Base-by-base conservation (phyloP, 2,329 filamentous ascomycete species). In the Claviceps sp. region DNA sequence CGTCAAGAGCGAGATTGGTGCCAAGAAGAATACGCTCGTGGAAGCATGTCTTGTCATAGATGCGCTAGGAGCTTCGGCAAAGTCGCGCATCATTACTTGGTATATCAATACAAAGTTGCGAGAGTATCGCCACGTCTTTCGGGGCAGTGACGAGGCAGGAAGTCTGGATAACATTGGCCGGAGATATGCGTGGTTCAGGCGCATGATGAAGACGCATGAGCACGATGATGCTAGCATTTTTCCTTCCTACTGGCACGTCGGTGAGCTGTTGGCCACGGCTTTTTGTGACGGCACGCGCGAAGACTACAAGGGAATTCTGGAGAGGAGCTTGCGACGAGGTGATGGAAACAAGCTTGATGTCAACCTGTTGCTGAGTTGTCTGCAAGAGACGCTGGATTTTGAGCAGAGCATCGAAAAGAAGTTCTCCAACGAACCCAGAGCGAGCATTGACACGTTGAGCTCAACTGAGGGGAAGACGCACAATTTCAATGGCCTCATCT, bases 91-190 rank as follows among this genome's bases (percentile, higher is more conserved):
- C 41, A 79, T 95, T 63, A 93, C 87, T 11, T 98, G 93, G 93
- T 98, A 98, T 66, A 89, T 95, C 70, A 98, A 98, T 65, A 96
- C 93, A 2, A 88, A 96, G 70, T 73, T 98, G 58, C 81, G 93
- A 48, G 93, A 98, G 70, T 98, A 98, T 65, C 80, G 93, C 50
- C 89, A 95, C 63, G 88, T 98, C 0, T 98, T 98, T 68, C 80
- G 90, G 42, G 91, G 91, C 40, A 97, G 93, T 62, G 93, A 98
- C 64, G 93, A 98, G 71, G 93, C 93, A 5, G 93, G 91, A 6
- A 95, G 85, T 55, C 70, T 98, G 64, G 93, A 98, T 74, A 98
- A 98, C 62, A 98, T 98, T 55, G 89, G 90, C 5, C 79, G 93
- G 55, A 76, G 93, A 57, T 98, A 97, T 66, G 86, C 90, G 5